These are phyloP conservation scores for Verbascum thapsus DNA, from an alignment of 257 asterid species.

Conservation along the genomic window DNA sequence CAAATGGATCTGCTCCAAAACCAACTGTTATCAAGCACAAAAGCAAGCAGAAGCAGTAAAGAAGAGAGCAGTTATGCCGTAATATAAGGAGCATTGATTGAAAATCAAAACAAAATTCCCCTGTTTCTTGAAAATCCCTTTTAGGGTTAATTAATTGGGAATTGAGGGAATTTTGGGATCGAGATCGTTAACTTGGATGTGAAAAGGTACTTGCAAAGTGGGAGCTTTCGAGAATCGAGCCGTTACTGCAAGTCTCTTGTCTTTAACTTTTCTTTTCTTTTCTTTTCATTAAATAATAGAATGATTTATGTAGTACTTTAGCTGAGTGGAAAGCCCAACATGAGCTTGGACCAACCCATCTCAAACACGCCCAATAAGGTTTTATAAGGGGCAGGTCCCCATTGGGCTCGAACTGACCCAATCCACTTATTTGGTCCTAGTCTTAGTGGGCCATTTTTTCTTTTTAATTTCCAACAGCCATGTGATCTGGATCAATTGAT, in stretches of 20 bases:
- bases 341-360: too few species aligned
- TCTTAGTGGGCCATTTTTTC: too few species aligned
- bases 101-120: conserved; percentile 31
- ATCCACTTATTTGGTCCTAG: too few species aligned
- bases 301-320: too few species aligned
- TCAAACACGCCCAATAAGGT: too few species aligned
- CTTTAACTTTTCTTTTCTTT: neutral
- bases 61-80: conserved; percentile 30
- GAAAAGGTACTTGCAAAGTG: conserved; percentile 20
- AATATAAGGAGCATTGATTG: conserved; percentile 56
- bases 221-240: conserved; percentile 33
- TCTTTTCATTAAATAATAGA: too few species aligned
- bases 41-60: conserved; percentile 44
- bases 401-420: too few species aligned
- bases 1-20: conserved; percentile 73
- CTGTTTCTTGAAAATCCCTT: too few species aligned
- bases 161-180: conserved; percentile 22
- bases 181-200: conserved; percentile 26
- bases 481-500: too few species aligned
- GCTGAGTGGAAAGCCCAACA: too few species aligned
- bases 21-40: conserved; percentile 39
- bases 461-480: too few species aligned
- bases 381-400: too few species aligned
- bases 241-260: conserved; percentile 26
- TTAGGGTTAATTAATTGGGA: neutral